These are phyloP conservation scores for Bocquillonia castaneifolia DNA, from an alignment of 441 rosid species.

Conservation along the genomic window DNA sequence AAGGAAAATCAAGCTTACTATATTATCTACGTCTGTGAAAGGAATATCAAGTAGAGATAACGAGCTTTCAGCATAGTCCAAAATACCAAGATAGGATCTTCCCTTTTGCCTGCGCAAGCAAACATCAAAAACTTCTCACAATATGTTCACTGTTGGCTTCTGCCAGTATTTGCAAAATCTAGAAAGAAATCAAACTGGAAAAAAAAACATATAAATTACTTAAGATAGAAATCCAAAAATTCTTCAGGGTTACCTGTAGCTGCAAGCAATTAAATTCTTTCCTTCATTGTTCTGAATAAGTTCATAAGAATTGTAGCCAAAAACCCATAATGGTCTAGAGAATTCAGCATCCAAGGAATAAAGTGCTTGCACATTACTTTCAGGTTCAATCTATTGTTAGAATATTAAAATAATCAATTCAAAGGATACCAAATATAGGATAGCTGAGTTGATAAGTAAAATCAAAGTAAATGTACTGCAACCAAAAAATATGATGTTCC, in stretches of 20 bases:
- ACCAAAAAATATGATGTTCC: neutral
- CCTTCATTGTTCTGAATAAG: slow-evolving; percentile 47
- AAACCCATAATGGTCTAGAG: slow-evolving; percentile 75
- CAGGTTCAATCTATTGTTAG: slow-evolving; percentile 54
- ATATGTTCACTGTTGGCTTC: neutral
- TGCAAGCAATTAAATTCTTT: slow-evolving; percentile 66
- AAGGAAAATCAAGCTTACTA: slow-evolving; percentile 87
- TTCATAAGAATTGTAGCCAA: slow-evolving; percentile 74
- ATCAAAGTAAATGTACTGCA: neutral
- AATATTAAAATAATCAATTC: slow-evolving; percentile 11
- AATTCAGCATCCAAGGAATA: slow-evolving; percentile 73
- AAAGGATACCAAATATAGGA: neutral
- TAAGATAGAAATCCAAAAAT: slow-evolving; percentile 15
- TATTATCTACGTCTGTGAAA: slow-evolving; percentile 68
- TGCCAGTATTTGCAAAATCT: neutral
- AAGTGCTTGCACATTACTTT: slow-evolving; percentile 49
- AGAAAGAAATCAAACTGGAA: neutral
- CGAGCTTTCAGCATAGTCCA: slow-evolving; percentile 58
- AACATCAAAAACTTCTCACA: slow-evolving; percentile 17
- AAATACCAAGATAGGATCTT: slow-evolving; percentile 69
- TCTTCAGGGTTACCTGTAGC: slow-evolving; percentile 54
- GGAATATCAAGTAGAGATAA: slow-evolving; percentile 72
- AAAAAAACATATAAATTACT: neutral
- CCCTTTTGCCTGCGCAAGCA: slow-evolving; percentile 75
- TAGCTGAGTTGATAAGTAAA: neutral